phyloP scores from a whole-genome alignment of 495 filamentous ascomycete species.

The Xylaria venustula region DNA sequence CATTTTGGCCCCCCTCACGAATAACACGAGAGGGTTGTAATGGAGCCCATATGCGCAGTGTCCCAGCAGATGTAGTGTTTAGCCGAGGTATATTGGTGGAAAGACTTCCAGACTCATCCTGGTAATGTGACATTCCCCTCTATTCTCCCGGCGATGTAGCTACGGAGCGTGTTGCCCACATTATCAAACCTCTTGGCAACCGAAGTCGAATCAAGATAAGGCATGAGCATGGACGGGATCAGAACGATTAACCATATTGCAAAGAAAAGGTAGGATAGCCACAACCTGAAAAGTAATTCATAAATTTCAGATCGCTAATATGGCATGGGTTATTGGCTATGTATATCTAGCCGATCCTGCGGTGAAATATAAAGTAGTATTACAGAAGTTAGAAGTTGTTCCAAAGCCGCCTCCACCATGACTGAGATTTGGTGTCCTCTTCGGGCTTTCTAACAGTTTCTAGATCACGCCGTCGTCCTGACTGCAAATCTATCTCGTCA shows the following conservation, averaged over 20 bases:
- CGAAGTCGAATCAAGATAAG: neutral
- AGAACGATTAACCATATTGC: too few species aligned
- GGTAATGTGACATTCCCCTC: slow-evolving; percentile 3
- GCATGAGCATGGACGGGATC: too few species aligned
- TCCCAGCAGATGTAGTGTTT: neutral
- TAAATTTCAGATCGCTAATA: too few species aligned
- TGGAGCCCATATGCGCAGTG: neutral
- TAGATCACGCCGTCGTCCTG: slow-evolving; percentile 51
- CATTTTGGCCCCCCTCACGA: neutral
- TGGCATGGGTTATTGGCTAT: too few species aligned
- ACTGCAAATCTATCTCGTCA: slow-evolving; percentile 60
- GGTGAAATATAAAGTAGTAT: too few species aligned
- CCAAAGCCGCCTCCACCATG: slow-evolving; percentile 11
- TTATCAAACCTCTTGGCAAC: neutral
- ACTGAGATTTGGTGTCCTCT: neutral
- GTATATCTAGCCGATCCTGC: too few species aligned
- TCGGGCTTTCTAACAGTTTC: slow-evolving; percentile 29
- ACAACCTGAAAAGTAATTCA: too few species aligned
- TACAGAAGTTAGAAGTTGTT: slow-evolving; percentile 2
- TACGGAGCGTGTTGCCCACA: neutral
- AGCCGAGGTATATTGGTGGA: slow-evolving; percentile 11
- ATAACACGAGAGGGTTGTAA: neutral
- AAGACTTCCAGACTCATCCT: neutral
- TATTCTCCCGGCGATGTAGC: neutral
- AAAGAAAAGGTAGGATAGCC: too few species aligned